phyloP scores from a whole-genome alignment of 805 yeast species.

The Yamadazyma takamatsuzukensis region DNA sequence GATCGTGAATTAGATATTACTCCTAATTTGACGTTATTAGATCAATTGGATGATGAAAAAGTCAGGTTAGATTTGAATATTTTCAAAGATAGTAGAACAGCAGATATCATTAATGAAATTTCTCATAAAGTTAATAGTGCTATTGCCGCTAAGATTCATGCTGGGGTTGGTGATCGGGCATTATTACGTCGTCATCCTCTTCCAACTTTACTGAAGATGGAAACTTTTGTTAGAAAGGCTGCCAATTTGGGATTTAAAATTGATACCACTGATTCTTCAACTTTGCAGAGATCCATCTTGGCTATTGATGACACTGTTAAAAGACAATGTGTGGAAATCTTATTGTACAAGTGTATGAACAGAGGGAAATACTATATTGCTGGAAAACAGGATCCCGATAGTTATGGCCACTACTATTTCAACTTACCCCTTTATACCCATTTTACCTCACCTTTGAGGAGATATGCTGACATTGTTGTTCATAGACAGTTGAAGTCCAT shows the following conservation, averaged over 20 bases:
- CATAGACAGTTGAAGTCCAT: conserved; percentile 85
- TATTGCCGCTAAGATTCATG: conserved; percentile 75
- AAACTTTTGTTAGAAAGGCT: conserved; percentile 70
- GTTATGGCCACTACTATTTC: conserved; percentile 73
- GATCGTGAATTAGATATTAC: conserved; percentile 45
- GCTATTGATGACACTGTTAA: conserved; percentile 56
- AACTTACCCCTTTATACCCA: conserved; percentile 87
- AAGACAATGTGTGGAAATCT: conserved; percentile 73
- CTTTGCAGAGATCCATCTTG: conserved; percentile 69
- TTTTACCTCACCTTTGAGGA: conserved; percentile 85
- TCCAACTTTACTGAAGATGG: conserved; percentile 79
- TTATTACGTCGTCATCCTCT: conserved; percentile 83
- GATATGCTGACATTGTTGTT: conserved; percentile 89
- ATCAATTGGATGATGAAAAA: conserved; percentile 82
- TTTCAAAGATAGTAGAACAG: conserved; percentile 56
- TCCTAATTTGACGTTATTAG: conserved; percentile 62
- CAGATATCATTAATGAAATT: conserved; percentile 67
- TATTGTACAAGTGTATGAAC: conserved; percentile 75
- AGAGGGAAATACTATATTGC: conserved; percentile 87
- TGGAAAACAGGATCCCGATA: conserved; percentile 79
- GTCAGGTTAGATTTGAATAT: conserved; percentile 70
- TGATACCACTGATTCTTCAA: conserved; percentile 70
- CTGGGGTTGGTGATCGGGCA: conserved; percentile 75
- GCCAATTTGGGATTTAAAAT: conserved; percentile 61
- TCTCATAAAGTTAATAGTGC: conserved; percentile 78